A percentile compares a stretch with the other conserved stretches of the same genome.
phyloP scores from a whole-genome alignment of 768 basidiomycete genomes.

The Agaricus sinodeliciosus region DNA sequence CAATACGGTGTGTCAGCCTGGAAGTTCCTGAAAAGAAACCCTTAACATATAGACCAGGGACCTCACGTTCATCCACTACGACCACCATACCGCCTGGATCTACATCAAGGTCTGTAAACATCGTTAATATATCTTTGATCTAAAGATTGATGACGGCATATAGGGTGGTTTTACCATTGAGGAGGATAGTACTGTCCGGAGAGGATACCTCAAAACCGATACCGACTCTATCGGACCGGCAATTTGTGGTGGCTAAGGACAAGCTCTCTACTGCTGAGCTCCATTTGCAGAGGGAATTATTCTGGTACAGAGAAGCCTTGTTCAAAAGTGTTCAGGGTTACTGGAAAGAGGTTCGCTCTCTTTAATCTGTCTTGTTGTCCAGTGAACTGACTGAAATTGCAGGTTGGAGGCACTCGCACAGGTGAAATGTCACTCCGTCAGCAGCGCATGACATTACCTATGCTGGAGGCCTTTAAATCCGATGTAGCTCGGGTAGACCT shows the following conservation, averaged over 20 bases:
- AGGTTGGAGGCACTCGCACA: slow-evolving; percentile 75
- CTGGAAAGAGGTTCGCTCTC: slow-evolving; percentile 77
- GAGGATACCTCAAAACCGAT: slow-evolving; percentile 59
- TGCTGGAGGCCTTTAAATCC: slow-evolving; percentile 72
- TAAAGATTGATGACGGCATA: not conserved
- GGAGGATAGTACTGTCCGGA: slow-evolving; percentile 57
- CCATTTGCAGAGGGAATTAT: slow-evolving; percentile 66
- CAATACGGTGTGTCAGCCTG: slow-evolving; percentile 48
- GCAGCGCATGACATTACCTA: slow-evolving; percentile 69
- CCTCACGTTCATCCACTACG: slow-evolving; percentile 32
- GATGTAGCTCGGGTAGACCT: slow-evolving; percentile 60
- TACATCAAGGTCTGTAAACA: slow-evolving; percentile 59
- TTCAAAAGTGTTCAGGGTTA: slow-evolving; percentile 59
- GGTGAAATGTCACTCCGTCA: slow-evolving; percentile 75
- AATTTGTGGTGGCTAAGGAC: slow-evolving; percentile 83
- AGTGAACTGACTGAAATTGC: slow-evolving; percentile 1
- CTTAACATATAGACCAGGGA: slow-evolving; percentile 25
- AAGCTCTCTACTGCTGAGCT: slow-evolving; percentile 54
- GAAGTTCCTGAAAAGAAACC: not conserved
- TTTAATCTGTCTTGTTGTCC: not conserved
- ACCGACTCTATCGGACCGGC: slow-evolving; percentile 80
- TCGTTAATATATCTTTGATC: not conserved
- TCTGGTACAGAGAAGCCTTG: slow-evolving; percentile 94
- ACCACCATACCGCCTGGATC: slow-evolving; percentile 83
- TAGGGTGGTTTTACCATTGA: slow-evolving; percentile 67